Percentiles rank a stretch among this genome's conserved stretches.
Conservation (phyloP, 352 stramenopile genomes). For the Pythium volutum region DNA sequence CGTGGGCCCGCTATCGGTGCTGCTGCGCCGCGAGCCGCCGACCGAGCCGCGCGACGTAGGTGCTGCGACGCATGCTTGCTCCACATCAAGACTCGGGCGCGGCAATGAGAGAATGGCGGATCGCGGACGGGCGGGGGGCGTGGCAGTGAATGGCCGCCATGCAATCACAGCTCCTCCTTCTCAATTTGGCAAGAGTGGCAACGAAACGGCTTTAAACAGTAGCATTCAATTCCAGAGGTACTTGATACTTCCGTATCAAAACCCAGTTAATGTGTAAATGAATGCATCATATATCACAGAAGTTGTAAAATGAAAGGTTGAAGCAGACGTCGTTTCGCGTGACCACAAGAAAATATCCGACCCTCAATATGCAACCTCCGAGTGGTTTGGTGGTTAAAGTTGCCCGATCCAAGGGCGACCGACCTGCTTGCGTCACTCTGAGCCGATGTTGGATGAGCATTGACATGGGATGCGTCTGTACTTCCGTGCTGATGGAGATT, state of each 20-base stretch:
- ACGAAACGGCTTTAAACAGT: no score
- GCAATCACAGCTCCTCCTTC: constrained; percentile 1
- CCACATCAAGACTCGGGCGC: constrained; percentile 27
- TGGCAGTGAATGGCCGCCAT: background rate
- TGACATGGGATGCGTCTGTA: no score
- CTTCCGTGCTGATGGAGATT: no score
- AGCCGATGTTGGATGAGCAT: no score
- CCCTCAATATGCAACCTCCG: constrained; percentile 3
- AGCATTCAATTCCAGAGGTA: background rate
- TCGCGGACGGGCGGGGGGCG: background rate
- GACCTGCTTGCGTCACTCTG: constrained; percentile 11
- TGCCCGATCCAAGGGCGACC: constrained; percentile 7
- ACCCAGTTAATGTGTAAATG: background rate
- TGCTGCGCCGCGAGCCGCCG: constrained; percentile 17
- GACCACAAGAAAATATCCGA: constrained; percentile 18
- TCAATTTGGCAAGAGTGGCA: background rate
- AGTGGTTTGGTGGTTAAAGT: constrained; percentile 1
- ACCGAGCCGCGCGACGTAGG: constrained; percentile 25
- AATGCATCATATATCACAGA: background rate
- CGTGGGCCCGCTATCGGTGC: constrained; percentile 20
- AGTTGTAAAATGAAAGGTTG: background rate
- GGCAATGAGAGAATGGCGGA: constrained; percentile 11
- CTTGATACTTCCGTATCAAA: background rate
- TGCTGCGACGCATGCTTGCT: constrained; percentile 27
- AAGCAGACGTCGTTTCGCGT: constrained; percentile 5